Percentiles rank a stretch among this genome's conserved stretches.
Evolutionary conservation across 371 early-diverging fungal genomes (phyloP).

Genomic region (Mucor irregularis): DNA sequence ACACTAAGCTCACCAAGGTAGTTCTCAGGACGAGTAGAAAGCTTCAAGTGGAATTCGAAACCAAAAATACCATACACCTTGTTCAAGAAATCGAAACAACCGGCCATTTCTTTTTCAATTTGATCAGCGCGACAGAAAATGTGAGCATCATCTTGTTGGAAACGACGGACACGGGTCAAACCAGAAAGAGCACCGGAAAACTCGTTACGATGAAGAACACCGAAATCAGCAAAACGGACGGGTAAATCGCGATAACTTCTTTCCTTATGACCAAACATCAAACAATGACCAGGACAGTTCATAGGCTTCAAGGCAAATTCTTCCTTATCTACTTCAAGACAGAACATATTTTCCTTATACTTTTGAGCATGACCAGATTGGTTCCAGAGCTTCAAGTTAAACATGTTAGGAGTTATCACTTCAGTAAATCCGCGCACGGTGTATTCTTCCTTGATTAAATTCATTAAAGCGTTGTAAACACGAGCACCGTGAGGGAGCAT

Average conservation of each 20-base stretch:
- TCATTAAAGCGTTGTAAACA: conserved; percentile 93
- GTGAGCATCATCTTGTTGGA: conserved; percentile 99
- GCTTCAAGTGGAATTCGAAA: conserved; percentile 86
- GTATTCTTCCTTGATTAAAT: conserved; percentile 84
- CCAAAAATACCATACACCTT: conserved; percentile 90
- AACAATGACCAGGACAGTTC: conserved; percentile 99
- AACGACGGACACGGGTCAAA: conserved; percentile 98
- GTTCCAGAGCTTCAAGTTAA: conserved; percentile 96
- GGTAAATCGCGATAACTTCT: conserved; percentile 97
- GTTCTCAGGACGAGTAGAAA: conserved; percentile 98
- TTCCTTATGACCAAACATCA: conserved; percentile 94
- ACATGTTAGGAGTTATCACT: conserved; percentile 98
- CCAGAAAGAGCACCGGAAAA: conserved; percentile 97
- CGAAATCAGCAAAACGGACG: conserved; percentile 98
- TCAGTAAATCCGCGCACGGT: conserved; percentile 82
- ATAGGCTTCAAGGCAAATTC: conserved; percentile 98
- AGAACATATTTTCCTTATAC: conserved; percentile 99
- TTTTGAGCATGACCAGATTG: conserved; percentile 99
- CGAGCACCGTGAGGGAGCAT: conserved; percentile 98
- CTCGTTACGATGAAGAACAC: conserved; percentile 99
- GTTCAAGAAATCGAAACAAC: conserved; percentile 81
- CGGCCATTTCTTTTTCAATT: conserved; percentile 75
- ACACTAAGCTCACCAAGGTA: conserved; percentile 92
- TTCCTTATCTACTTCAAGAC: conserved; percentile 87
- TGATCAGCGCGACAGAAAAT: conserved; percentile 96